Evolutionary conservation across 2,329 filamentous ascomycete species (phyloP).

Genomic region (Fusarium cicatricum): DNA sequence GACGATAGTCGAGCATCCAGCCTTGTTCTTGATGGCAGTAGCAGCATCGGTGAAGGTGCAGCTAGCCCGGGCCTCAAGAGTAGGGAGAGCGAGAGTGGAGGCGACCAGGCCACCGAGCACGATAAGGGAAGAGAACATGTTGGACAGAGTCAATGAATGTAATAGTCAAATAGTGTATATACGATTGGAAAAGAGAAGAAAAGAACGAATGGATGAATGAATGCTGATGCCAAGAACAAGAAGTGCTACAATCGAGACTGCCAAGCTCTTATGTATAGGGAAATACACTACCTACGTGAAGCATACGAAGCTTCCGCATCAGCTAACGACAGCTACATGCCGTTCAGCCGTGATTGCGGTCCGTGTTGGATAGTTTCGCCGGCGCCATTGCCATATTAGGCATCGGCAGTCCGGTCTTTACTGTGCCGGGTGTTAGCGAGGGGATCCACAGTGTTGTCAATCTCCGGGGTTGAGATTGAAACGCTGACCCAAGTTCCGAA

Average conservation of each 20-base stretch:
- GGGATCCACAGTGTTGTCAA: conserved; percentile 5
- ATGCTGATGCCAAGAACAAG: neutral
- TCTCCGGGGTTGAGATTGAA: too few species aligned
- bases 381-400: conserved; percentile 5
- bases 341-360: conserved; percentile 16
- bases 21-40: conserved; percentile 57
- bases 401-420: conserved; percentile 14
- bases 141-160: conserved; percentile 2
- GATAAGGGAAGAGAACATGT: conserved; percentile 32
- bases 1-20: conserved; percentile 61
- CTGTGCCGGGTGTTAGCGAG: neutral
- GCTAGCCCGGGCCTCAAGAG: conserved; percentile 35
- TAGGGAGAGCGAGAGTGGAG: conserved; percentile 33
- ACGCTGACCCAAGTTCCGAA: neutral
- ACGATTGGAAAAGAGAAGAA: conserved; percentile 4
- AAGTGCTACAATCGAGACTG: neutral
- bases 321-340: conserved; percentile 3
- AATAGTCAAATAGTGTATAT: neutral
- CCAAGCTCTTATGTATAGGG: neutral
- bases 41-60: conserved; percentile 65
- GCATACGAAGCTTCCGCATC: neutral
- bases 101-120: conserved; percentile 43
- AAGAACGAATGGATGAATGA: conserved; percentile 2
- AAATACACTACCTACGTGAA: neutral
- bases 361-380: neutral